These are phyloP conservation scores for Aureobasidium pullulans DNA, from an alignment of 2,329 filamentous ascomycete species.

Conservation along the genomic window DNA sequence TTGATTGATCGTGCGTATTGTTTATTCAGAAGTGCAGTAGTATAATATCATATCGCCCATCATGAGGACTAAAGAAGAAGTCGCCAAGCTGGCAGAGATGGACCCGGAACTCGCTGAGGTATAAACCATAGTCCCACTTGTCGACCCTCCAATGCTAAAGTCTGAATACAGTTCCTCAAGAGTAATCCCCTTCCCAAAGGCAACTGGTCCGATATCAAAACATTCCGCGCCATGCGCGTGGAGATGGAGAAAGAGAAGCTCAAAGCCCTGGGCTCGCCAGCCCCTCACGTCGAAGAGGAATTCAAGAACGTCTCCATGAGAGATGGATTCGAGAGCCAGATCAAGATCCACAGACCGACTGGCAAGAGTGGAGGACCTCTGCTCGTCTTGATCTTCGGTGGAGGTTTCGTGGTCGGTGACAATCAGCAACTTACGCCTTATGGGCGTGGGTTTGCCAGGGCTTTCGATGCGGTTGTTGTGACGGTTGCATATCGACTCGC, in stretches of 20 bases:
- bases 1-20: background rate
- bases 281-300: conserved; percentile 13
- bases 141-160: background rate
- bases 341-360: conserved; percentile 27
- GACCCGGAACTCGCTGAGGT: conserved; percentile 16
- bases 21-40: background rate
- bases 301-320: conserved; percentile 25
- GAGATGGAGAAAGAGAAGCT: conserved; percentile 9
- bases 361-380: conserved; percentile 18
- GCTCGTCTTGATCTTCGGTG: conserved; percentile 23
- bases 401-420: conserved; percentile 23
- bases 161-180: conserved; percentile 1
- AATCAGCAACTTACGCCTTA: conserved; percentile 22
- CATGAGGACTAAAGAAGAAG: conserved; percentile 9
- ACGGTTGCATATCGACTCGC: conserved; percentile 40
- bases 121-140: too few relatives aligned
- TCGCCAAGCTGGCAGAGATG: conserved; percentile 14
- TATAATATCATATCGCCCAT: background rate
- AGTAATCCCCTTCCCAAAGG: conserved; percentile 9
- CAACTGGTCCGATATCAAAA: conserved; percentile 13
- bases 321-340: conserved; percentile 27
- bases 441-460: conserved; percentile 18
- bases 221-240: conserved; percentile 10
- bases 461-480: conserved; percentile 35
- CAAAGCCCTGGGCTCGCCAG: conserved; percentile 3